Conservation (phyloP, 768 basidiomycete species). For the Phanerochaete carnosa region DNA sequence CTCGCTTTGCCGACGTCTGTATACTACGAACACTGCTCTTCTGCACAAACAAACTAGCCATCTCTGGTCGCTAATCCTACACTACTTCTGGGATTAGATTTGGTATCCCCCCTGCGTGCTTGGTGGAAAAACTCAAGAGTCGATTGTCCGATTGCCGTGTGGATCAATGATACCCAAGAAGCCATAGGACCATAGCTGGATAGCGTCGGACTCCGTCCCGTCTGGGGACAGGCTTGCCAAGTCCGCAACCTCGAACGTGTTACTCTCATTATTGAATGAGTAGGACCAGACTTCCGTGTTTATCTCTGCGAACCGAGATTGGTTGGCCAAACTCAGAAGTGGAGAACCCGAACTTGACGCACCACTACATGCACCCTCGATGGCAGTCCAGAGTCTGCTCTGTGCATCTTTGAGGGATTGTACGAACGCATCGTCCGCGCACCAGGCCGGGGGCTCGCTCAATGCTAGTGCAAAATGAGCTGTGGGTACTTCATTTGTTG, state of each 20-base stretch:
- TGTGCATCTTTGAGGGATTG: constrained; percentile 33
- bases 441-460: constrained; percentile 31
- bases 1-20: neutral
- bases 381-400: constrained; percentile 3
- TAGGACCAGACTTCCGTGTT: constrained; percentile 42
- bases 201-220: constrained; percentile 43
- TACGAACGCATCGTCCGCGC: constrained; percentile 31
- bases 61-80: neutral
- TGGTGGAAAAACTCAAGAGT: neutral
- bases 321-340: too few relatives aligned
- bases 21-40: neutral
- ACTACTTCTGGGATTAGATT: neutral
- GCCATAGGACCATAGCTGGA: constrained; percentile 41
- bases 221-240: constrained; percentile 34
- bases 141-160: neutral
- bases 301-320: too few relatives aligned
- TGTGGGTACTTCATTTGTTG: constrained; percentile 12
- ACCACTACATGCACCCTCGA: neutral
- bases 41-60: neutral
- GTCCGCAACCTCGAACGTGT: constrained; percentile 36
- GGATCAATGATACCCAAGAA: constrained; percentile 38
- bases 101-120: neutral
- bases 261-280: constrained; percentile 32
- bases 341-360: too few relatives aligned
- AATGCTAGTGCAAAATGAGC: neutral